Base-by-base conservation (phyloP, 1,139 yeast genomes). In the Debaryomyces coudertii region DNA sequence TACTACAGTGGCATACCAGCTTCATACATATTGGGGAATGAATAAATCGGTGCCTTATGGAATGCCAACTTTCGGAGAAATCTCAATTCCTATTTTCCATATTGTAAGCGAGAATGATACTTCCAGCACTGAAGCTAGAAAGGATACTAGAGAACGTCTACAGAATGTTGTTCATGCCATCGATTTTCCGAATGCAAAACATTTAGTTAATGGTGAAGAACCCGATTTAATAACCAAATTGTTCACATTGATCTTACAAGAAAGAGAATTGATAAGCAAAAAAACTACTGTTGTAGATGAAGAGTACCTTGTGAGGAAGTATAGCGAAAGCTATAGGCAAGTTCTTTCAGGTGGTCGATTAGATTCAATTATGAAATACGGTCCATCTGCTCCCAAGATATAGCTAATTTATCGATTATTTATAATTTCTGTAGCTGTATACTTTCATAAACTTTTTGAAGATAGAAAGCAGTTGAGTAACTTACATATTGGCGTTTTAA, bases 131-230 rank as follows among this genome's bases (percentile, higher is more conserved):
- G 46, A 30, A 14, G 41, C 40, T 4, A 31, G 30, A n/a, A 23
- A n/a, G 1, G 16, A 20, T 18, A 29, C 36, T 14, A 42, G 36
- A 24, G 16, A 18, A n/a, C n/a, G 15, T 18, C 33, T 43, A n/a
- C 24, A 38, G 28, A 12, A 18, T 6, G 40, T 38, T 2, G 40
- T 38, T 18, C 38, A 59, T 4, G 49, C 62, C 4, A 63, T 60
- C 9, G 62, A 61, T 20, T 58, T 79, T 12, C 60, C 60, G 11
- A 66, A 63, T 2, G 82, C 78, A 1, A 67, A 67, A 35, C 86
- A 78, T 58, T 55, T 73, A 48, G 62, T 76, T 23, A 72, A 73
- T 43, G 69, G 70, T 27, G 83, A 79, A 53, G 56, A 55, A 44
- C 84, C 83, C 1, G 80, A 77, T 42, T 67, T 60, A 8, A 57